phyloP scores from a whole-genome alignment of 2,329 filamentous ascomycete genomes.

The Pseudopyricularia javanii region DNA sequence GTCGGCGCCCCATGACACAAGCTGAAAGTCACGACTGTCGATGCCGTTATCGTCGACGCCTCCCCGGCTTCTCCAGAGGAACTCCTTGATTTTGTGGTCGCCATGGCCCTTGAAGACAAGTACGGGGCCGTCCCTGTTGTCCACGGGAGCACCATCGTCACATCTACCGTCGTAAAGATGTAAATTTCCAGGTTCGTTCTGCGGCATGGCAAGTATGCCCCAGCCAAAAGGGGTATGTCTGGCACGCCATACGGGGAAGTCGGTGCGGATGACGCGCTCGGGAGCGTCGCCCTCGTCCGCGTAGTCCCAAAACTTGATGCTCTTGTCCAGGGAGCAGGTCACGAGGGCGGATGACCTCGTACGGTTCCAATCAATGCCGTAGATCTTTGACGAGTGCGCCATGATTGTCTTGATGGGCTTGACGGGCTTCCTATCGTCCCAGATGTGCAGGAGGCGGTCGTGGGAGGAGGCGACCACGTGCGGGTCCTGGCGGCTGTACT shows the following conservation, averaged over 20 bases:
- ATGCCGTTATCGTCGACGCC: constrained; percentile 50
- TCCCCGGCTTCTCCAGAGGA: constrained; percentile 76
- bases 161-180: constrained; percentile 67
- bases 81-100: constrained; percentile 70
- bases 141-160: constrained; percentile 28
- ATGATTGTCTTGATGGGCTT: constrained; percentile 72
- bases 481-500: constrained; percentile 82
- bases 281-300: constrained; percentile 33
- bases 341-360: constrained; percentile 59
- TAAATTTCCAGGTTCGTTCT: constrained; percentile 73
- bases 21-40: constrained; percentile 80
- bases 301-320: constrained; percentile 90
- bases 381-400: constrained; percentile 87
- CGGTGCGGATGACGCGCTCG: constrained; percentile 66
- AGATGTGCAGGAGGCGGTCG: constrained; percentile 76
- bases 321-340: constrained; percentile 84
- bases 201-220: constrained; percentile 81
- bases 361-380: constrained; percentile 90
- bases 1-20: constrained; percentile 88
- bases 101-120: constrained; percentile 49
- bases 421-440: constrained; percentile 74
- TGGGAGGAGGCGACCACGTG: constrained; percentile 84
- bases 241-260: constrained; percentile 83
- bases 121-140: constrained; percentile 34
- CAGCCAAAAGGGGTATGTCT: constrained; percentile 83